These are phyloP conservation scores for Ceratobasidium papillatum DNA, from an alignment of 1,284 basidiomycete species.

Conservation along the genomic window DNA sequence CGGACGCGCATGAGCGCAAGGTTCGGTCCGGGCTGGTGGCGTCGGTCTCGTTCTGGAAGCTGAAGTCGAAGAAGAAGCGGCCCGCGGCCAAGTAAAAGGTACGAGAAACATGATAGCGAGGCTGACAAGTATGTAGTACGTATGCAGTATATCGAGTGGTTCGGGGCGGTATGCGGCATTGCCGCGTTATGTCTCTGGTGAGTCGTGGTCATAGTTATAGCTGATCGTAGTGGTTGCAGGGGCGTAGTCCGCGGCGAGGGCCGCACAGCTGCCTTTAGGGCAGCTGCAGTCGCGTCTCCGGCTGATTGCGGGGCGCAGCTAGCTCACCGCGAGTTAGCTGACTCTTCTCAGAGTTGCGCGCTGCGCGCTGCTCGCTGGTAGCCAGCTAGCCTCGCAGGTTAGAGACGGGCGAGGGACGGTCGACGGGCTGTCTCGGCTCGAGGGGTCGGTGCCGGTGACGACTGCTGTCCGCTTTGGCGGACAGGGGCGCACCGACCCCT, in stretches of 20 bases:
- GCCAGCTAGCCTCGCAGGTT: neutral
- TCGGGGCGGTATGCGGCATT: neutral
- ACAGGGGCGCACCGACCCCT: neutral
- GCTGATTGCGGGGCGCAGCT: neutral
- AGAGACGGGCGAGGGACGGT: neutral
- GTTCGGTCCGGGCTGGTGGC: neutral
- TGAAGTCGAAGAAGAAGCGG: neutral
- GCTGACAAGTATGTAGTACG: neutral
- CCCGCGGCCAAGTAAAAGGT: neutral
- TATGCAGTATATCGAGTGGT: too few relatives aligned
- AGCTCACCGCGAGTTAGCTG: neutral
- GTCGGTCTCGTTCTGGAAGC: neutral
- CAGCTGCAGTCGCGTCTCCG: neutral
- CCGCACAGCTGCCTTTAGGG: too few relatives aligned
- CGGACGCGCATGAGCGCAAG: neutral
- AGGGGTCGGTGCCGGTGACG: constrained; percentile 4
- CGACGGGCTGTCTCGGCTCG: neutral
- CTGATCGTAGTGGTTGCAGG: too few relatives aligned
- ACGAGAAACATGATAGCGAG: neutral
- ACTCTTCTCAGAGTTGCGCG: neutral
- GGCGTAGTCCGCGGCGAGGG: too few relatives aligned
- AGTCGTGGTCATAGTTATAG: too few relatives aligned
- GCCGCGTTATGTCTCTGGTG: too few relatives aligned
- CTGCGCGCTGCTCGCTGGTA: neutral
- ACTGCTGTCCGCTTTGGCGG: neutral